These are phyloP conservation scores for Beauveria sp. DNA, from an alignment of 2,329 filamentous ascomycete species.

Conservation along the genomic window DNA sequence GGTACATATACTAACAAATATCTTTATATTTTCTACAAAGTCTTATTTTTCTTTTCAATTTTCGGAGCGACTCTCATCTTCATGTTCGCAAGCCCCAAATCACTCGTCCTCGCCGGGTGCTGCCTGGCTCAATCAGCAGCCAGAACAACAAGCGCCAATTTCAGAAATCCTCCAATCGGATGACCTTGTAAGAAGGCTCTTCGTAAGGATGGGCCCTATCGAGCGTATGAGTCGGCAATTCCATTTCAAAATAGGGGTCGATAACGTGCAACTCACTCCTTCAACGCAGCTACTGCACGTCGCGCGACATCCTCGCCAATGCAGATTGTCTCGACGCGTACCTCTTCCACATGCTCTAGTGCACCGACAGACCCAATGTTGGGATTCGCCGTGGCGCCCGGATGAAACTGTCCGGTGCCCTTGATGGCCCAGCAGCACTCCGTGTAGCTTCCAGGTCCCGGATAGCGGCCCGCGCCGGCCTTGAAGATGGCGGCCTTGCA, in stretches of 20 bases:
- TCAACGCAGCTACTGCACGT: constrained; percentile 55
- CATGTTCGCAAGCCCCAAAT: too few species aligned
- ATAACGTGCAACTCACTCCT: constrained; percentile 40
- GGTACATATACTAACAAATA: too few species aligned
- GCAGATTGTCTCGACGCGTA: constrained; percentile 56
- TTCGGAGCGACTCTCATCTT: too few species aligned
- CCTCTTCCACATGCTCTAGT: constrained; percentile 53
- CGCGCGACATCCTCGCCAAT: constrained; percentile 48
- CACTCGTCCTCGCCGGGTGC: too few species aligned
- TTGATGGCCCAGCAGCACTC: constrained; percentile 43
- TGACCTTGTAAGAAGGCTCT: constrained; percentile 41
- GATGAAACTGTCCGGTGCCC: constrained; percentile 60
- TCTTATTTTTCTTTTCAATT: too few species aligned
- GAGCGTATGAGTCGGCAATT: not conserved
- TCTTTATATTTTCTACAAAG: too few species aligned
- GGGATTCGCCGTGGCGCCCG: constrained; percentile 53
- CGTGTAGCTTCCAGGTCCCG: constrained; percentile 43
- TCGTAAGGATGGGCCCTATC: constrained; percentile 44
- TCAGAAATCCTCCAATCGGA: constrained; percentile 40
- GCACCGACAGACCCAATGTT: constrained; percentile 50
- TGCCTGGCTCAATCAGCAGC: too few species aligned
- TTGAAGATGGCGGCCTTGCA: constrained; percentile 50
- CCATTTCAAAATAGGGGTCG: not conserved
- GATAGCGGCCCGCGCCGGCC: constrained; percentile 49
- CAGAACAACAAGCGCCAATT: too few species aligned